These are phyloP conservation scores for Cladosporium sp. DNA, from an alignment of 2,329 filamentous ascomycete species.

Conservation along the genomic window DNA sequence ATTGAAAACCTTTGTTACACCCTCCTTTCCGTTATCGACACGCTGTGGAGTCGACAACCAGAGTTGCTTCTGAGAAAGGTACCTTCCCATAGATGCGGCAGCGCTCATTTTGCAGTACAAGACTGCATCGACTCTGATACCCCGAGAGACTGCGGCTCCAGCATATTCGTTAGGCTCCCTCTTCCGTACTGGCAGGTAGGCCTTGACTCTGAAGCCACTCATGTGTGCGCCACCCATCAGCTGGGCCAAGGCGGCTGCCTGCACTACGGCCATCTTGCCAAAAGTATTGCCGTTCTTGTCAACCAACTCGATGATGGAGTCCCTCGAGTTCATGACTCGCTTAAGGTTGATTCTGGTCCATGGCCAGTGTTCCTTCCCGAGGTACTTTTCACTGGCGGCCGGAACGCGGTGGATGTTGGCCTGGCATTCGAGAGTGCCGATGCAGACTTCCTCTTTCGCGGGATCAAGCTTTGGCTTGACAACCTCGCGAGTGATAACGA, in stretches of 20 bases:
- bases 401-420: conserved; percentile 31
- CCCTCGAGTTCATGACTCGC: conserved; percentile 50
- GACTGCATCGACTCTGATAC: conserved; percentile 69
- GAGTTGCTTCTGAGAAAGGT: conserved; percentile 66
- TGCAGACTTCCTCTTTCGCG: conserved; percentile 26
- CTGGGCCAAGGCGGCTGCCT: conserved; percentile 68
- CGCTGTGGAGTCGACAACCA: conserved; percentile 69
- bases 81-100: conserved; percentile 65
- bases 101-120: conserved; percentile 75
- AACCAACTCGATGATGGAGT: conserved; percentile 64
- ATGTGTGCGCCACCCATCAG: conserved; percentile 62
- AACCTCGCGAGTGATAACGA: conserved; percentile 22
- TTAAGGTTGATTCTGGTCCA: conserved; percentile 72
- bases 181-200: conserved; percentile 68
- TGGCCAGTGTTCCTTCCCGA: conserved; percentile 57
- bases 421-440: conserved; percentile 30
- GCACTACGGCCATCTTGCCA: conserved; percentile 70
- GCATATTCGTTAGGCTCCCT: conserved; percentile 65
- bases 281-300: conserved; percentile 74
- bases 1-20: conserved; percentile 71
- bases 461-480: conserved; percentile 19
- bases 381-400: conserved; percentile 20
- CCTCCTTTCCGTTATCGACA: conserved; percentile 53
- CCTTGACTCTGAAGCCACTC: conserved; percentile 68
- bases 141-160: conserved; percentile 63